Conservation (phyloP, 2,329 filamentous ascomycete species). For the Chalaropsis ovoidea region DNA sequence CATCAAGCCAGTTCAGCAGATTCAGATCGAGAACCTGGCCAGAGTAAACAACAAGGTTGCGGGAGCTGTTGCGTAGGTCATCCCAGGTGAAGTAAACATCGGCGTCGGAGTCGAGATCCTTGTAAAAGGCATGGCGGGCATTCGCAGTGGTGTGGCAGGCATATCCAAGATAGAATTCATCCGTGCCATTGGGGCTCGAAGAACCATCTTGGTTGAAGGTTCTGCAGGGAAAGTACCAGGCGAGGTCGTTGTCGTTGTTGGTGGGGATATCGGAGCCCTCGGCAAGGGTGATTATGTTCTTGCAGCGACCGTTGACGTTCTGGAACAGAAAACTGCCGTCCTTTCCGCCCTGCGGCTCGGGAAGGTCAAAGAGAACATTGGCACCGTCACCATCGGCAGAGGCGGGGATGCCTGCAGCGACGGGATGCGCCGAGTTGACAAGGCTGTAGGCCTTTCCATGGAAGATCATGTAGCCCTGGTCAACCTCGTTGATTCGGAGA, state of each 20-base stretch:
- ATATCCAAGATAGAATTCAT: constrained; percentile 71
- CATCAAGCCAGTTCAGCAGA: constrained; percentile 83
- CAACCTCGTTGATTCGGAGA: constrained; percentile 73
- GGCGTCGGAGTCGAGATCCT: constrained; percentile 53
- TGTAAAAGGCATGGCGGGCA: constrained; percentile 67
- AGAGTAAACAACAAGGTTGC: constrained; percentile 89
- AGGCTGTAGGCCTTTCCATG: constrained; percentile 87
- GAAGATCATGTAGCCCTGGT: constrained; percentile 83
- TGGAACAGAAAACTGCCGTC: constrained; percentile 97
- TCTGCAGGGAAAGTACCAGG: constrained; percentile 94
- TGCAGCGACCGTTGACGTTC: constrained; percentile 95
- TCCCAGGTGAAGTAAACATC: constrained; percentile 97
- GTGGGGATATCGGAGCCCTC: constrained; percentile 67
- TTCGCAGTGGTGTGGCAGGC: constrained; percentile 69
- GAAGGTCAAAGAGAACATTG: constrained; percentile 82
- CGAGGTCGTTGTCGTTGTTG: constrained; percentile 60
- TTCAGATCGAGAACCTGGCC: constrained; percentile 86
- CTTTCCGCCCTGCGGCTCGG: constrained; percentile 69
- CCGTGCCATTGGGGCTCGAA: constrained; percentile 60
- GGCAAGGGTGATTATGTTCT: constrained; percentile 68
- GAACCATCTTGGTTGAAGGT: constrained; percentile 92
- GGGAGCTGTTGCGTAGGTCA: constrained; percentile 76
- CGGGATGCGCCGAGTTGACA: constrained; percentile 63
- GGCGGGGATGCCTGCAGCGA: constrained; percentile 64
- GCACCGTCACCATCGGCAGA: constrained; percentile 41